Evolutionary conservation across 768 basidiomycete species (phyloP).

Genomic region (Sutorius australiensis): DNA sequence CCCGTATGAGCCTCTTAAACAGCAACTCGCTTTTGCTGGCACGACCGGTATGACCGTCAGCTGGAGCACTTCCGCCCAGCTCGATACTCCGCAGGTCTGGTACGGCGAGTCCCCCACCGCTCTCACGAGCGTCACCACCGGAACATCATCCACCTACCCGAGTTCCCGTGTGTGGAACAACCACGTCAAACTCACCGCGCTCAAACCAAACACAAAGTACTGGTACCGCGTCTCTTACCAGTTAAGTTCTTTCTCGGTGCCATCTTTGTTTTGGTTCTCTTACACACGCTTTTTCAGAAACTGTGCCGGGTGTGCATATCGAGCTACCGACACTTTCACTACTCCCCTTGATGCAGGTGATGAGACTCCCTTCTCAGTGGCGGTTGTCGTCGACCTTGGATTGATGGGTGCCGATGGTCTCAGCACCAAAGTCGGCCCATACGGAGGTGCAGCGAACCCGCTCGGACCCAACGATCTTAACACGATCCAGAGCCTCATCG

Average conservation of each 20-base stretch:
- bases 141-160: constrained; percentile 22
- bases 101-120: constrained; percentile 20
- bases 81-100: constrained; percentile 24
- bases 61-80: constrained; percentile 21
- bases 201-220: constrained; percentile 23
- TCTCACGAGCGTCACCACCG: constrained; percentile 18
- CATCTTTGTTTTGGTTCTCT: background rate
- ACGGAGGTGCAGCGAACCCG: constrained; percentile 17
- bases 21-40: constrained; percentile 24
- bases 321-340: constrained; percentile 22
- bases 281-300: constrained; percentile 10
- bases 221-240: constrained; percentile 29
- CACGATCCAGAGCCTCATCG: constrained; percentile 28
- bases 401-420: constrained; percentile 28
- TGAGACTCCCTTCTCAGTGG: constrained; percentile 19
- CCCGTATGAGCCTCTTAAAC: constrained; percentile 27
- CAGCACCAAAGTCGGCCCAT: constrained; percentile 28
- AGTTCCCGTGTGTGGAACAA: constrained; percentile 27
- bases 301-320: constrained; percentile 26
- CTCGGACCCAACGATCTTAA: constrained; percentile 27
- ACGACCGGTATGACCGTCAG: constrained; percentile 26
- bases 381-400: constrained; percentile 26
- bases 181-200: constrained; percentile 25
- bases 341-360: constrained; percentile 22
- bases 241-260: constrained; percentile 6